Evolutionary conservation across 768 basidiomycete genomes (phyloP), one percentile per base, ranked within the genome.

Genomic region (Plicaturopsis crispa): DNA sequence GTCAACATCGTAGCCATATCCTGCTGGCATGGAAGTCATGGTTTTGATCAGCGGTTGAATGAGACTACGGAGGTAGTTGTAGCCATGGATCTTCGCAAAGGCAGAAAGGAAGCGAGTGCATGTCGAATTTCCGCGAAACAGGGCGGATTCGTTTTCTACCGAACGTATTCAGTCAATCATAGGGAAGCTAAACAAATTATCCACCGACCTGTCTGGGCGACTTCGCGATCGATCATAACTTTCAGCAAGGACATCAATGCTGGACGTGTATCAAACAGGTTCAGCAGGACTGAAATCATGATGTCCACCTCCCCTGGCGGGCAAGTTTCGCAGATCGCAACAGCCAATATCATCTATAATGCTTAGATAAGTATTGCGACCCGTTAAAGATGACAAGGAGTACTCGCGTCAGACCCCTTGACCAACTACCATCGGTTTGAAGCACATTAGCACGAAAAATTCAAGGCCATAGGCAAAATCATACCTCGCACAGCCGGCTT

Each of bases 41-140:
- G 73, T 75, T 46, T 80, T 73, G 45, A 96, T 70, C 21, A 94
- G 66, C 3, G 90, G 88, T 31, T 72, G 65, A 33, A 94, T 73
- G 17, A 93, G 69, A 32, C 71, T 75, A 14, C 91, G 74, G n/a
- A 96, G 66, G 56, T 94, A 96, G 41, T 81, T 80, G 57, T 94
- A 96, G 4, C 92, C 93, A 44, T 92, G 88, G n/a, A 84, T 77
- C 52, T 72, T 80, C 3, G 87, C 88, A 49, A 93, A 93, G 2
- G 80, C 77, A 5, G 88, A 88, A 32, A 96, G 62, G 41, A 97
- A 81, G 31, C 85, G 67, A n/a, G 85, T 86, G 49, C 82, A 89
- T 1, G 85, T 86, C 2, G 85, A 83, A 56, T 94, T 96, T 43
- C 84, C 71, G 35, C 93, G 72, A 65, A 97, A 96, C 6, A 97